phyloP scores from a whole-genome alignment of 441 rosid species.

The Pelargonium fulgidum region DNA sequence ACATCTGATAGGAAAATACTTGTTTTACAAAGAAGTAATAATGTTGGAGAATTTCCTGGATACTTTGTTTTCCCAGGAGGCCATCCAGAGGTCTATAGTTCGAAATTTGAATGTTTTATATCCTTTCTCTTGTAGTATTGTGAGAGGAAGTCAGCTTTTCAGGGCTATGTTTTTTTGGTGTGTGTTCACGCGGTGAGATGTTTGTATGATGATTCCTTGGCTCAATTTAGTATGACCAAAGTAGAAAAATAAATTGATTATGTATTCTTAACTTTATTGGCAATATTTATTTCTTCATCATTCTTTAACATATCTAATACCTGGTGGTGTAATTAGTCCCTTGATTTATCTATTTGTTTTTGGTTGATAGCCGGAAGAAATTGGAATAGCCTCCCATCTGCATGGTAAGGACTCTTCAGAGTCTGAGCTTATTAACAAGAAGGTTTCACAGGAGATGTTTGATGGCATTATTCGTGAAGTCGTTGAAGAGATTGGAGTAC shows the following conservation, averaged over 20 bases:
- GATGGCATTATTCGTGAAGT: constrained; percentile 72
- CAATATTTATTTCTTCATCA: too few species aligned
- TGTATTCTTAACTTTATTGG: too few species aligned
- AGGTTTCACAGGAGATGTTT: constrained; percentile 65
- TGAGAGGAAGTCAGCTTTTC: not conserved
- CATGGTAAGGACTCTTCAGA: constrained; percentile 22
- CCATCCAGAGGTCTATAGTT: constrained; percentile 70
- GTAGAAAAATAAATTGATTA: too few species aligned
- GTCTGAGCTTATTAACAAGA: constrained; percentile 36
- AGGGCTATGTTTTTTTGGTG: not conserved
- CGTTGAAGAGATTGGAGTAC: constrained; percentile 87
- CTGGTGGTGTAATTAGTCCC: not conserved
- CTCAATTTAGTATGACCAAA: too few species aligned
- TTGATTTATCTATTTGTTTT: constrained; percentile 9
- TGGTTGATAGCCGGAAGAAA: constrained; percentile 53
- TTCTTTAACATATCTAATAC: too few species aligned
- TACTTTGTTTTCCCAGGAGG: constrained; percentile 88
- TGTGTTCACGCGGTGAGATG: too few species aligned
- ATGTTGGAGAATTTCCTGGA: constrained; percentile 92
- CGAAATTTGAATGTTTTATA: constrained; percentile 6
- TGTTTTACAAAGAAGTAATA: constrained; percentile 63
- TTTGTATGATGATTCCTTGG: not conserved
- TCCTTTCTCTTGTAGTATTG: constrained; percentile 6
- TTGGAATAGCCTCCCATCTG: constrained; percentile 42
- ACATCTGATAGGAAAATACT: constrained; percentile 68